Conservation (phyloP, 176 grass and related monocot species). For the Lolium perenne region DNA sequence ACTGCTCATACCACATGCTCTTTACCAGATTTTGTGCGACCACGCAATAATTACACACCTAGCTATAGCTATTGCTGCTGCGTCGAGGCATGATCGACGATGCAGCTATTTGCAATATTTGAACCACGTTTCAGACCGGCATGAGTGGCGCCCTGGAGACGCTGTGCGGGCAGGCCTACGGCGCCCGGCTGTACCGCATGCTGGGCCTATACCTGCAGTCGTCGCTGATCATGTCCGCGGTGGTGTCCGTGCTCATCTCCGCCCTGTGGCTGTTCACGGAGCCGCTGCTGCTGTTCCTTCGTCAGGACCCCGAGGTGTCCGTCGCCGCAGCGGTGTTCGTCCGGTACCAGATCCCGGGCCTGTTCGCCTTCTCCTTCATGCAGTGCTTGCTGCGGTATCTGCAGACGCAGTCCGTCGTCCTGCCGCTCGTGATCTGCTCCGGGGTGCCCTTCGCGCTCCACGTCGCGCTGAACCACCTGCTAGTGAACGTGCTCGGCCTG, state of each 20-base stretch:
- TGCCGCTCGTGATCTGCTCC: conserved; percentile 79
- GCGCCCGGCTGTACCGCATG: conserved; percentile 67
- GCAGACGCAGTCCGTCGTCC: conserved; percentile 71
- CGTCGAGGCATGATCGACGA: too few relatives aligned
- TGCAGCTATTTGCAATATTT: neutral
- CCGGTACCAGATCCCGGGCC: conserved; percentile 52
- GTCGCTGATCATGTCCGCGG: conserved; percentile 57
- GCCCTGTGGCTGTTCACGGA: conserved; percentile 80
- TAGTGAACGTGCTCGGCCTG: conserved; percentile 58
- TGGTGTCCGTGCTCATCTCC: conserved; percentile 59
- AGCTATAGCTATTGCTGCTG: too few relatives aligned
- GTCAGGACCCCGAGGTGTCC: conserved; percentile 69
- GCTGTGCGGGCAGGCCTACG: conserved; percentile 84
- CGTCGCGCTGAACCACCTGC: conserved; percentile 54
- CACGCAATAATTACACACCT: neutral
- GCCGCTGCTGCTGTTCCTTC: conserved; percentile 58
- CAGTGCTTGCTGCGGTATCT: conserved; percentile 86
- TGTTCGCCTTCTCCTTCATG: conserved; percentile 67
- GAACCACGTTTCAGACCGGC: conserved; percentile 53
- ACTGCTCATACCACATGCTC: neutral
- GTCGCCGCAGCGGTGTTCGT: conserved; percentile 63
- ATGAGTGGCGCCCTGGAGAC: conserved; percentile 89
- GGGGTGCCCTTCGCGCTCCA: conserved; percentile 56
- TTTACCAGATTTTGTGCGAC: neutral
- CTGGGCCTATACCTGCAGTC: conserved; percentile 87